Evolutionary conservation across 306 rosid genomes (phyloP).

Genomic region (Trifolium dubium): DNA sequence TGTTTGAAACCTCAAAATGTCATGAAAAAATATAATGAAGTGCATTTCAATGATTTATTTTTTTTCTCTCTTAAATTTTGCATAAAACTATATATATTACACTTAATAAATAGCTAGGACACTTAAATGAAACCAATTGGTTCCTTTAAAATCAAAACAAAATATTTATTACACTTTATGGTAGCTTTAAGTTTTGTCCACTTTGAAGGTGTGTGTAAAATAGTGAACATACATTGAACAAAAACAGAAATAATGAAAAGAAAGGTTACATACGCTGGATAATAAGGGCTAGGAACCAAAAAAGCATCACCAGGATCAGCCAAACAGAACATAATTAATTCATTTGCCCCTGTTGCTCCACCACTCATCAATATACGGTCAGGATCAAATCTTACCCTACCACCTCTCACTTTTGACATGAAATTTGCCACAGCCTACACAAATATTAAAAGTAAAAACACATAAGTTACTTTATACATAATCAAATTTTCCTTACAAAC

Average conservation of each 20-base stretch:
- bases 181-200: conserved; percentile 17
- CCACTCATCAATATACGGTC: conserved; percentile 86
- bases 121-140: conserved; percentile 1
- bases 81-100: not conserved
- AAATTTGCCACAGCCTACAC: conserved; percentile 81
- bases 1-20: not conserved
- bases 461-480: not conserved
- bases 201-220: conserved; percentile 18
- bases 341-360: conserved; percentile 97
- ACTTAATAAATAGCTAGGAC: not conserved
- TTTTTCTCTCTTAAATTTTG: not conserved
- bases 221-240: conserved; percentile 42
- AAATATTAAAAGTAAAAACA: not conserved
- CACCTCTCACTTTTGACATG: conserved; percentile 87
- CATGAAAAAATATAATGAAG: not conserved
- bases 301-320: conserved; percentile 93
- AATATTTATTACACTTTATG: conserved; percentile 18
- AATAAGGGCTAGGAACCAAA: conserved; percentile 84
- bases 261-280: conserved; percentile 81
- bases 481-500: not conserved
- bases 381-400: conserved; percentile 76
- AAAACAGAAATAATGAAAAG: not conserved
- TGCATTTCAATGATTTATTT: not conserved
- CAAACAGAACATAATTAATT: conserved; percentile 79
- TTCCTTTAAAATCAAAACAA: conserved; percentile 26